Conservation (phyloP, 2,329 filamentous ascomycete species). For the Venturia oleaginea region DNA sequence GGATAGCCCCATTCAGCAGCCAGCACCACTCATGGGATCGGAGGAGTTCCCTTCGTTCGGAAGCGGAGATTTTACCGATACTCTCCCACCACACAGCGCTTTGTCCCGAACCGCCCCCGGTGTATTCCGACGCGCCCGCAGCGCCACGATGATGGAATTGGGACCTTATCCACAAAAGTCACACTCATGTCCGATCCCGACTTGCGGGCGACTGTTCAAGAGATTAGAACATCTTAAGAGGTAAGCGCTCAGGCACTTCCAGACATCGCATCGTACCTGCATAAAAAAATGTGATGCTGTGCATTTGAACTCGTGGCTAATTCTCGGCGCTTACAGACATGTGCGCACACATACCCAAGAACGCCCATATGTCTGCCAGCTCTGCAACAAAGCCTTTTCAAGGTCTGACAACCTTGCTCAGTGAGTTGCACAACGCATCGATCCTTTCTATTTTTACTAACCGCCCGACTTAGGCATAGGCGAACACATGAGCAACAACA, state of each 20-base stretch:
- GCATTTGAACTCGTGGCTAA: slow-evolving; percentile 34
- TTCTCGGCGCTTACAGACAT: slow-evolving; percentile 57
- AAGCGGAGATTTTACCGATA: slow-evolving; percentile 47
- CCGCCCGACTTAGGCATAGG: slow-evolving; percentile 46
- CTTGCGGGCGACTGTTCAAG: slow-evolving; percentile 96
- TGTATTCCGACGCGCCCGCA: slow-evolving; percentile 80
- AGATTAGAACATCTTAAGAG: slow-evolving; percentile 97
- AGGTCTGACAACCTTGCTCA: slow-evolving; percentile 98
- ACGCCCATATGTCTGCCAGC: slow-evolving; percentile 92
- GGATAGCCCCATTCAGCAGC: slow-evolving; percentile 67
- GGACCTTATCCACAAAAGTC: slow-evolving; percentile 96
- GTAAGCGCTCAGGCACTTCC: slow-evolving; percentile 50
- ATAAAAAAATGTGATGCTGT: slow-evolving; percentile 19
- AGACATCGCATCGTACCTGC: slow-evolving; percentile 19
- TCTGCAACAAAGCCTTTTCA: slow-evolving; percentile 98
- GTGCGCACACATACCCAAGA: slow-evolving; percentile 99
- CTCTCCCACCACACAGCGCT: slow-evolving; percentile 47
- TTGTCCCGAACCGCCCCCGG: slow-evolving; percentile 55
- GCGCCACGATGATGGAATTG: slow-evolving; percentile 92
- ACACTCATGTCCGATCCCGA: slow-evolving; percentile 97
- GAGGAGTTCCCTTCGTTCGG: slow-evolving; percentile 60
- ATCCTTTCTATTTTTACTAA: slow-evolving; percentile 24
- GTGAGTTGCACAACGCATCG: slow-evolving; percentile 43
- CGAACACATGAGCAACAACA: slow-evolving; percentile 72
- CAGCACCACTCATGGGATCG: slow-evolving; percentile 55